phyloP scores from a whole-genome alignment of 495 filamentous ascomycete species.

The Thozetella sp. region DNA sequence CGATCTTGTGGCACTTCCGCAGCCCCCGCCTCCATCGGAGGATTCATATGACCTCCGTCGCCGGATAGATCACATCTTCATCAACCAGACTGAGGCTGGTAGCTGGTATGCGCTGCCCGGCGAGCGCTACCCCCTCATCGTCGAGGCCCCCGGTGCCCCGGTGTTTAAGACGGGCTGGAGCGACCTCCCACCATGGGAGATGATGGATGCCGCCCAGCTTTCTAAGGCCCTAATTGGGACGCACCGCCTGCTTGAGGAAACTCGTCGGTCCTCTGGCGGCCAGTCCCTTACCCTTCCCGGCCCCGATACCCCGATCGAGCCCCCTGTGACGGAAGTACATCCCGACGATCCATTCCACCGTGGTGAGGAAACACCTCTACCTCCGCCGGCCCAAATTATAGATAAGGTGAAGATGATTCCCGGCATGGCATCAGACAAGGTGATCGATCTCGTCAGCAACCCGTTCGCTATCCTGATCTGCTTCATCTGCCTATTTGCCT shows the following conservation, averaged over 20 bases:
- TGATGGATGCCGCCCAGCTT: conserved; percentile 27
- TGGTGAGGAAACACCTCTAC: conserved; percentile 2
- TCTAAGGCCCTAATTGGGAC: conserved; percentile 26
- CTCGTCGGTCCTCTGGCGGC: conserved; percentile 6
- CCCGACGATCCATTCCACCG: not conserved
- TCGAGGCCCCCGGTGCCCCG: conserved; percentile 68
- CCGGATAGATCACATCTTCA: conserved; percentile 70
- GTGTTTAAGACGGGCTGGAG: conserved; percentile 63
- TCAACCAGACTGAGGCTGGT: conserved; percentile 82
- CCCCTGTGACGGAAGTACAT: not conserved
- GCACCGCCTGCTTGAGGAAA: conserved; percentile 20
- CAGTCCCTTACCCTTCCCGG: not conserved
- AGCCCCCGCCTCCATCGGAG: conserved; percentile 70
- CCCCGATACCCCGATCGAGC: not conserved
- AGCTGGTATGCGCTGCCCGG: conserved; percentile 97
- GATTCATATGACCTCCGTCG: conserved; percentile 57
- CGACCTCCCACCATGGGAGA: conserved; percentile 16
- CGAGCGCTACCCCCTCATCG: conserved; percentile 79
- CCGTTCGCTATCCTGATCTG: conserved; percentile 42
- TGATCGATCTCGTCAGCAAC: conserved; percentile 47
- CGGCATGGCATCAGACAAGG: conserved; percentile 28
- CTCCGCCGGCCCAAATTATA: conserved; percentile 25
- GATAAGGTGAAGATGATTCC: conserved; percentile 36
- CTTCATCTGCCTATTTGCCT: conserved; percentile 25
- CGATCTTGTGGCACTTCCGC: conserved; percentile 79